Percentiles rank a stretch among this genome's conserved stretches.
These are phyloP conservation scores for Peronosclerospora sorghi DNA, from an alignment of 352 stramenopile genomes.

Conservation along the genomic window DNA sequence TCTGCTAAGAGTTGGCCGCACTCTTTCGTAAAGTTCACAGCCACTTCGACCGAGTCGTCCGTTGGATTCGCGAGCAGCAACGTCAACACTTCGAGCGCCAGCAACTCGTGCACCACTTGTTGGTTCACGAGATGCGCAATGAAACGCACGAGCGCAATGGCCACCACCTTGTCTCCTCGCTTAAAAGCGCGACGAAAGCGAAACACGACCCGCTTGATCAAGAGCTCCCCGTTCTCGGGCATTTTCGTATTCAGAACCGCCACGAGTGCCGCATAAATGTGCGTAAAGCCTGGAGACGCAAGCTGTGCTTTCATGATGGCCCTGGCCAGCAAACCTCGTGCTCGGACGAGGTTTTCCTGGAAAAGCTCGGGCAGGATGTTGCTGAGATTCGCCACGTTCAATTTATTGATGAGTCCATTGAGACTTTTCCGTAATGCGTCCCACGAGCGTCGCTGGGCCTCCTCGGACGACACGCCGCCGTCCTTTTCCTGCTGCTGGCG, in stretches of 20 bases:
- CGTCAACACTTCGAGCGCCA: constrained; percentile 95
- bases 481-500: constrained; percentile 26
- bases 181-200: constrained; percentile 94
- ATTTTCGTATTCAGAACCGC: constrained; percentile 99
- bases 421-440: constrained; percentile 94
- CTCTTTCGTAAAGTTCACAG: constrained; percentile 96
- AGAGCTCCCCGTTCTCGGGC: constrained; percentile 93
- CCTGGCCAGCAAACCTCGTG: constrained; percentile 88
- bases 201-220: constrained; percentile 90
- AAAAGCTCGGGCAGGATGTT: constrained; percentile 94
- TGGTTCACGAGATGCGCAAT: constrained; percentile 99
- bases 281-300: constrained; percentile 92
- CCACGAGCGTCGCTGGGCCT: constrained; percentile 91
- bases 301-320: constrained; percentile 95
- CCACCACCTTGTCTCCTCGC: constrained; percentile 92
- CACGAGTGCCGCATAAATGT: constrained; percentile 94
- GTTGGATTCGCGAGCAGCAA: constrained; percentile 95
- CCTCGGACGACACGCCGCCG: constrained; percentile 30
- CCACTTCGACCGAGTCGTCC: constrained; percentile 97
- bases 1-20: constrained; percentile 85
- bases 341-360: constrained; percentile 94
- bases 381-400: constrained; percentile 90
- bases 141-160: constrained; percentile 92
- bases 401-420: constrained; percentile 98
- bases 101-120: constrained; percentile 94